phyloP scores from a whole-genome alignment of 441 rosid species.

The Breynia disticha region DNA sequence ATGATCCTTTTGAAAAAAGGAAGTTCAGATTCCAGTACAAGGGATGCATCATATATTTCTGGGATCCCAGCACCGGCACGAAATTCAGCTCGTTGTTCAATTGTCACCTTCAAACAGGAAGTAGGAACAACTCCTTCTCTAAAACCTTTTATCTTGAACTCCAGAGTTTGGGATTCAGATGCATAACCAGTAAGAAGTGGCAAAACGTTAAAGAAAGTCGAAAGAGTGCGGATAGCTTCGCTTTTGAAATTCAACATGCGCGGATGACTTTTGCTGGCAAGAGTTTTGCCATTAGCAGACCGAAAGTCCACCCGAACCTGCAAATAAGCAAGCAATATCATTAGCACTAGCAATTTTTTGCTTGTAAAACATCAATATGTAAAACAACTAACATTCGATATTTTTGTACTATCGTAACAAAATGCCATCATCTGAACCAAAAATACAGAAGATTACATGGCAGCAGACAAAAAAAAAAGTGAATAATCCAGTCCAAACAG shows the following conservation, averaged over 20 bases:
- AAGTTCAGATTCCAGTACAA: slow-evolving; percentile 52
- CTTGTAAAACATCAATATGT: too few species aligned
- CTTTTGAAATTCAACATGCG: slow-evolving; percentile 72
- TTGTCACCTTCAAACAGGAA: slow-evolving; percentile 51
- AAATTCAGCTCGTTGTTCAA: slow-evolving; percentile 72
- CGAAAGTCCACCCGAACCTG: slow-evolving; percentile 69
- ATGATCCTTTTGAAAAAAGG: slow-evolving; percentile 49
- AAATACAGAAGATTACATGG: too few species aligned
- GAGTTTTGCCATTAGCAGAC: slow-evolving; percentile 43
- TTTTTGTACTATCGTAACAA: too few species aligned
- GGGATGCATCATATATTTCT: slow-evolving; percentile 61
- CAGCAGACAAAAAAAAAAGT: too few species aligned
- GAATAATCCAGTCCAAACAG: too few species aligned
- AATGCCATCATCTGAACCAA: too few species aligned
- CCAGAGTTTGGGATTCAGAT: slow-evolving; percentile 64
- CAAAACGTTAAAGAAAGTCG: slow-evolving; percentile 51
- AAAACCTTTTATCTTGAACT: slow-evolving; percentile 49
- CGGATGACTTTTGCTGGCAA: slow-evolving; percentile 50
- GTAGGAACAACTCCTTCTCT: slow-evolving; percentile 52
- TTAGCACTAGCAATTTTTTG: background rate
- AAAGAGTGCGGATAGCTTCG: slow-evolving; percentile 49
- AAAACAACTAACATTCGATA: too few species aligned
- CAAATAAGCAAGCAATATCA: slow-evolving; percentile 14
- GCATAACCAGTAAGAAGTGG: slow-evolving; percentile 63
- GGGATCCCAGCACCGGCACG: slow-evolving; percentile 69